Conservation (phyloP, 768 basidiomycete species). For the Trametes punicea region DNA sequence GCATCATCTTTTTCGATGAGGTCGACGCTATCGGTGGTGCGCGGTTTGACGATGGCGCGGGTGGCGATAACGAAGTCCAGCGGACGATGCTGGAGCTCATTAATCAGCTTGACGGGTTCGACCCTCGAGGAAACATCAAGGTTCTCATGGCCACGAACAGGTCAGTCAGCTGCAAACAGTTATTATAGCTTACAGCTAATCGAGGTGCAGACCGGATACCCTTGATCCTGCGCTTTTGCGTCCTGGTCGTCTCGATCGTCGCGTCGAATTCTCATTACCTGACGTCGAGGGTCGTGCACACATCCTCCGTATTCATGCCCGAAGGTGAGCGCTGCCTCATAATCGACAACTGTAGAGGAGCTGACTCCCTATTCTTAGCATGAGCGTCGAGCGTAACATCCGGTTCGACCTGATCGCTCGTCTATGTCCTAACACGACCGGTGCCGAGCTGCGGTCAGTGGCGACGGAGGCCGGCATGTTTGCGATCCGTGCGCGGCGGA, state of each 20-base stretch:
- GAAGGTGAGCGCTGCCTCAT: constrained; percentile 54
- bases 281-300: constrained; percentile 96
- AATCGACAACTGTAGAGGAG: background rate
- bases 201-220: constrained; percentile 80
- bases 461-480: constrained; percentile 99
- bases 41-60: constrained; percentile 96
- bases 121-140: constrained; percentile 99
- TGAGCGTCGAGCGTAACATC: constrained; percentile 96
- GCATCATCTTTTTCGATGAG: constrained; percentile 99
- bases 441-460: constrained; percentile 95
- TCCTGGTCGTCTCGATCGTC: constrained; percentile 92
- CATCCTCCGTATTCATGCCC: constrained; percentile 93
- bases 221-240: constrained; percentile 95
- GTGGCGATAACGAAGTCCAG: constrained; percentile 98
- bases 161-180: constrained; percentile 38
- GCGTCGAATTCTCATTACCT: constrained; percentile 94
- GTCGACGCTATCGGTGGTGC: constrained; percentile 98
- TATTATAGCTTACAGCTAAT: background rate
- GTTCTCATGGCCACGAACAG: constrained; percentile 99
- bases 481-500: constrained; percentile 93
- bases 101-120: constrained; percentile 98
- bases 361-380: constrained; percentile 45
- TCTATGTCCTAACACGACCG: constrained; percentile 96
- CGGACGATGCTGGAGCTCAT: constrained; percentile 99
- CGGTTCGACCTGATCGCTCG: constrained; percentile 97